Base-by-base conservation (phyloP, 139 green algal genomes). In the Chlorella sp. region DNA sequence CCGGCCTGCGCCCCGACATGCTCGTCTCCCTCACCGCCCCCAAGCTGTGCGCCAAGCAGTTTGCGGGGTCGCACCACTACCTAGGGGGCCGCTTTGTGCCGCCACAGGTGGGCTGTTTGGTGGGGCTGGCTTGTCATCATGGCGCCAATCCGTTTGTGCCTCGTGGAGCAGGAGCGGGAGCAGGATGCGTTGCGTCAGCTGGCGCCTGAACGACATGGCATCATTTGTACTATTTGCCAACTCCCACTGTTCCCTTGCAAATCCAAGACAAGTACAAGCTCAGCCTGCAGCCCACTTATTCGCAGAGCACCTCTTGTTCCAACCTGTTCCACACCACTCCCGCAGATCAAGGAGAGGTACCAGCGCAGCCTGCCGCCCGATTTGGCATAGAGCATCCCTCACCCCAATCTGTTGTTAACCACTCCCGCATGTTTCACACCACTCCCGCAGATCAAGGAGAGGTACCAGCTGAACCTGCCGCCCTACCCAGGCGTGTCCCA, bases 21-120 rank as follows among this genome's bases (percentile, higher is more conserved):
- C 92, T 99, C 70, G 91, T 99, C 26, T 98, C 94, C 15, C 92
- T 99, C 21, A 99, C 97, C 0, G 96, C 97, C 12, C 97, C 97
- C 51, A 99, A 99, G 93, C 51, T 91, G 23, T 93, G 87, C 39
- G 94, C 96, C 0, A 71, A 68, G 17, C 44, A 84, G 62, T 99
- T 99, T 88, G 57, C 90, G 78, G 97, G 97, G 26, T n/a, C 60
- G 0, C 86, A 95, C 87, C 97, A 99, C 87, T 99, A 97, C 88
- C 85, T 99, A 18, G 97, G 97, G 3, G 97, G 97, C 26, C 88
- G 97, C 41, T 99, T 99, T 82, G 92, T 99, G 21, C 96, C 78
- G 78, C 78, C 78, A 20, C 78, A 86, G 81, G 81, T 80, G 36
- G 0, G 67, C 23, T 38, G 7, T 17, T 6, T 21, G 23, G 26